Evolutionary conservation across 257 asterid species (phyloP), one percentile per base, ranked within the genome.

Genomic region (Jacaranda mimosifolia): DNA sequence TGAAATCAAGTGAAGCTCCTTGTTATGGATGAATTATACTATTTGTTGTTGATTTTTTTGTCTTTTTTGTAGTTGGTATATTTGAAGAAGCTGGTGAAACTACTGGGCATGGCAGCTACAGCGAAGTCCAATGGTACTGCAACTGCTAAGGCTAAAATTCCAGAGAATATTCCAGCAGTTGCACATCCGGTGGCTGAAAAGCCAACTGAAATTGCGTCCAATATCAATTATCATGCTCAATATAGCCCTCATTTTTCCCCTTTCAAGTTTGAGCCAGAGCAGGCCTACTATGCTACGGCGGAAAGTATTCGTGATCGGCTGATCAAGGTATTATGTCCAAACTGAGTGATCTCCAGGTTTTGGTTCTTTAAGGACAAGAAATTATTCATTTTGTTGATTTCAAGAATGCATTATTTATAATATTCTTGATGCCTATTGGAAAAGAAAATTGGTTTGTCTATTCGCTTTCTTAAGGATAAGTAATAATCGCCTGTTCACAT

Each of bases 241-340:
- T 93, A 85, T 63, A 89, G 85, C 85, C 99, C 99, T 85, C 98
- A 90, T 87, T 96, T 91, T 77, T 91, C 99, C 67, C 96, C 97
- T 57, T 84, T 88, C 83, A 96, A 91, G 87, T 96, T 91, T 68
- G 99, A 96, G 76, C 94, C 93, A 0, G 97, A 93, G 87, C 97
- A 96, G 85, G 97, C 97, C 17, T 96, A 73, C 80, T 96, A 85
- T 77, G 99, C 99, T 48, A 93, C 99, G 52, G 99, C 99, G 36
- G 96, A 93, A 58, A 96, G 99, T 58, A 91, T 96, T 42, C 97
- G 97, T 43, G 98, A 96, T 86, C 92, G 87, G 45, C 71, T 93
- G 86, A 89, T 96, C 83, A 91, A 93, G 87, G 99, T 93, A 86
- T 36, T 78, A 66, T 81, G 57, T 63, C 58, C 18, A 74, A 55